Evolutionary conservation across 1,139 yeast species (phyloP), one percentile per base, ranked within the genome.

Genomic region (Yamadazyma conglobata): DNA sequence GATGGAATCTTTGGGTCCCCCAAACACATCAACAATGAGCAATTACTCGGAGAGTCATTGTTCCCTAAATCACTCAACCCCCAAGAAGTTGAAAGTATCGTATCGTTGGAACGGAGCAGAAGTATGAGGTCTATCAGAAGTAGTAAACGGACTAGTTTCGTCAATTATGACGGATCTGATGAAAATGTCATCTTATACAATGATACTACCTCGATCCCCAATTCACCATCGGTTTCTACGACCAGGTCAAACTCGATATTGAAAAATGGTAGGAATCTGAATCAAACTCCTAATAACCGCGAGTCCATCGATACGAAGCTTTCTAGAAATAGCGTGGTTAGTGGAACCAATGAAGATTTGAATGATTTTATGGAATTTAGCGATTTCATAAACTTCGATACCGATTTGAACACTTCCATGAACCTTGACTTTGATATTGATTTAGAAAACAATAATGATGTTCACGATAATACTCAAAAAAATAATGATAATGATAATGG

Each of bases 61-160:
- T 83, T 83, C 51, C 94, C 93, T 0, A 82, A 79, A 47, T 72
- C 77, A 3, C 60, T 83, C 26, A 79, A 70, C 39, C 64, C 73
- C 0, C 77, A 71, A 33, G 94, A 83, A 50, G 85, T 83, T 10
- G 86, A 80, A 43, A 77, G 84, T 29, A 83, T 83, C 38, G 80
- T 80, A 1, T 74, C 86, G 4, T 50, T 83, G 27, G 94, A 83
- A 51, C 67, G 89, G 40, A 73, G 82, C 11, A 62, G 86, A 40
- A 79, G 88, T 3, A 60, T 75, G 56, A 64, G 59, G 40, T 75
- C 81, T 1, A 55, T 69, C 8, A 62, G 45, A 44, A 58, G 60
- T 27, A 58, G 47, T 45, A 65, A 68, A 46, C 47, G 75, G 24
- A 57, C 60, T 34, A 70, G 76, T 24, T 62, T 62, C 39, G 55